phyloP scores from a whole-genome alignment of 2,329 filamentous ascomycete genomes.

The Aspergillus hortae region DNA sequence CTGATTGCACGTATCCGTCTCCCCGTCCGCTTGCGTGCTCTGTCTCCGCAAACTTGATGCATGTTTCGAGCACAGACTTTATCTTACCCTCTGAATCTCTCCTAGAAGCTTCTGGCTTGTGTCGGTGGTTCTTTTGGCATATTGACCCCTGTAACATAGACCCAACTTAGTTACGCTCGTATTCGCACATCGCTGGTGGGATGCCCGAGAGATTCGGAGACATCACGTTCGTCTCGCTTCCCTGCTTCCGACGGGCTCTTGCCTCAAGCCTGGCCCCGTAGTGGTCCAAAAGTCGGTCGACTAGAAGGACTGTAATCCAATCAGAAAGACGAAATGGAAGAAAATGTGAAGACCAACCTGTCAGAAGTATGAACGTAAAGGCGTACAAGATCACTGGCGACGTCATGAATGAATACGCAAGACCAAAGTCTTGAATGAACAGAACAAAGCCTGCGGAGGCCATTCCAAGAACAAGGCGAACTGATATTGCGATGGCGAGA shows the following conservation, averaged over 20 bases:
- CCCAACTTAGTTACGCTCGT: not conserved
- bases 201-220: constrained; percentile 5
- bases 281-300: constrained; percentile 35
- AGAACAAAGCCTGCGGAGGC: constrained; percentile 26
- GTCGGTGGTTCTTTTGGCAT: too few relatives aligned
- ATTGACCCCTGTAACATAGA: not conserved
- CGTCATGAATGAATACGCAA: constrained; percentile 39
- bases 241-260: constrained; percentile 23
- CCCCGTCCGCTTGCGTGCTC: not conserved
- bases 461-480: constrained; percentile 28
- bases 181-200: not conserved
- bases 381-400: constrained; percentile 37
- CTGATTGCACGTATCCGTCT: too few relatives aligned
- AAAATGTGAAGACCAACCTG: constrained; percentile 20
- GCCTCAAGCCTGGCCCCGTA: constrained; percentile 18
- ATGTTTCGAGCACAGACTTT: constrained; percentile 1
- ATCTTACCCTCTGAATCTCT: not conserved
- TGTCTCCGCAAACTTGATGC: not conserved
- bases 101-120: not conserved
- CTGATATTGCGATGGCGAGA: constrained; percentile 22
- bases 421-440: constrained; percentile 29
- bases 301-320: constrained; percentile 23
- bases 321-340: constrained; percentile 11
- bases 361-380: constrained; percentile 29
- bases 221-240: constrained; percentile 17